A percentile compares a stretch with the other conserved stretches of the same genome.
Evolutionary conservation across 2,329 filamentous ascomycete genomes (phyloP).

Genomic region (Onygena corvina): DNA sequence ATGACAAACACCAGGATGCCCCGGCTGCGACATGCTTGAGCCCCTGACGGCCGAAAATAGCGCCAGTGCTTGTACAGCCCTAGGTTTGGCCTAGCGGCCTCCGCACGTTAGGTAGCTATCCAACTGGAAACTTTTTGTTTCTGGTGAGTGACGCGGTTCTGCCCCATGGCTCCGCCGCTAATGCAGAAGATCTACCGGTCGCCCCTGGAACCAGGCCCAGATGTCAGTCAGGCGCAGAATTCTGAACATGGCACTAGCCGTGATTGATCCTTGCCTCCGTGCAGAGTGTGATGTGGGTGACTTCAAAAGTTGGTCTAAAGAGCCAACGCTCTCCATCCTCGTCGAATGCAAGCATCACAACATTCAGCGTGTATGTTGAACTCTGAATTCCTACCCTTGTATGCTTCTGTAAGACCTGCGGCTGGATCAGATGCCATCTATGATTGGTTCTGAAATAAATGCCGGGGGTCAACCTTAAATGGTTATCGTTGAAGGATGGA

Average conservation of each 20-base stretch:
- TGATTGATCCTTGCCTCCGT: neutral
- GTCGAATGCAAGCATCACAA: no score
- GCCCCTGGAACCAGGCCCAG: neutral
- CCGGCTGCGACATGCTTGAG: neutral
- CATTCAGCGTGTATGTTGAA: no score
- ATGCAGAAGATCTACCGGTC: neutral
- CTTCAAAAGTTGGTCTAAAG: neutral
- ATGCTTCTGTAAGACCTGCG: neutral
- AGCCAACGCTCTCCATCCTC: no score
- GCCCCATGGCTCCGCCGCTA: neutral
- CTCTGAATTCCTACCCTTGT: no score
- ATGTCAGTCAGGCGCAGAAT: neutral
- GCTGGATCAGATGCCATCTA: neutral
- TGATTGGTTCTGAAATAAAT: no score
- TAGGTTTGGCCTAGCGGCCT: neutral
- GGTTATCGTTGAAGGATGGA: no score
- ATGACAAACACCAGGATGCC: neutral
- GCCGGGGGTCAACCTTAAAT: no score
- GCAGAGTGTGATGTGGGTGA: neutral
- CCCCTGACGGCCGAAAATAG: conserved; percentile 1
- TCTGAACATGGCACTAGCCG: neutral
- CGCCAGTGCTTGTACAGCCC: neutral
- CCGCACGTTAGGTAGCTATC: neutral
- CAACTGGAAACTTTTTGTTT: no score
- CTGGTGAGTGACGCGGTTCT: no score